Evolutionary conservation across 2,329 filamentous ascomycete genomes (phyloP), one percentile per base, ranked within the genome.

Genomic region (Hirsutella minnesotensis): DNA sequence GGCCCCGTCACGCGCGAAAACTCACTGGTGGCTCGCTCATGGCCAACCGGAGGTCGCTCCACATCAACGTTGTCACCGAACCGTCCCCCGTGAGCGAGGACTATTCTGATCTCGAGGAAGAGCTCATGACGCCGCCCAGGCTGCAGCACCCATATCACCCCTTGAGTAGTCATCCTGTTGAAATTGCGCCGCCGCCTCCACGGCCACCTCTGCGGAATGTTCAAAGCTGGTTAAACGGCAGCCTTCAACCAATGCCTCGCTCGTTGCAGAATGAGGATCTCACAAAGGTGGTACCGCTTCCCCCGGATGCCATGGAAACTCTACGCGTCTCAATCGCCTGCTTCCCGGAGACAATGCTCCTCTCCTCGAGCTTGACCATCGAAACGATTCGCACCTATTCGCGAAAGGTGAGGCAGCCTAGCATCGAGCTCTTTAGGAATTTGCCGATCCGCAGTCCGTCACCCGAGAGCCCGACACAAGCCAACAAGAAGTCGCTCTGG

Each of bases 331-430:
- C 69, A 0, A 67, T 76, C 10, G 60, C 67, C 5, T 76, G 71
- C 49, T 79, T 79, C 47, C 75, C 75, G 0, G 73, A 77, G 49
- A 76, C 73, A 1, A 75, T 77, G 69, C 67, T 79, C 1, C 60
- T 71, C 10, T 69, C 73, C 5, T 70, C 67, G 0, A 76, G 70
- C 50, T 59, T 77, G 4, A 70, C 74, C 0, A 64, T 77, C 39
- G 74, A 79, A 55, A 77, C 70, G 0, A 75, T 79, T 44, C 71
- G 75, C 15, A 57, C 66, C 22, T 76, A 76, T 49, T 70, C 73
- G 0, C 71, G 64, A 41, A 76, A 75, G 51, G 54, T 75, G 33
- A 66, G 65, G 39, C 72, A 70, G n/a, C 60, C 61, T 9, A 49
- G 45, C 27, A 34, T 44, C 4, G 56, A 63, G 18, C 31, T 50